Evolutionary conservation across 768 basidiomycete species (phyloP), one percentile per base, ranked within the genome.

Genomic region (Collybia sordida): DNA sequence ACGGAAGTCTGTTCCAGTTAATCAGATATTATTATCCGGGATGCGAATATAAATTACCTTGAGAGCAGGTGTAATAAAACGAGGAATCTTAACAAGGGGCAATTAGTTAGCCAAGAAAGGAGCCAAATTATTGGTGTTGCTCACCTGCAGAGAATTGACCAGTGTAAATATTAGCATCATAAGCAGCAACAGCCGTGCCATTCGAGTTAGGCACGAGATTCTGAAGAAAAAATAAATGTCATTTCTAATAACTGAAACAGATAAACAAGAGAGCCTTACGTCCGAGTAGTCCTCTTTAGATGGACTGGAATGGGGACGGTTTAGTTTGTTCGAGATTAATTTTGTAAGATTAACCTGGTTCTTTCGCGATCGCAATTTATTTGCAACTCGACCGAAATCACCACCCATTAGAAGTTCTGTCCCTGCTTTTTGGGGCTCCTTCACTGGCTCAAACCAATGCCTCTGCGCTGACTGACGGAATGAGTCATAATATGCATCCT

Each of bases 61-160:
- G 86, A 39, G 82, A 84, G 58, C 94, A 96, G 3, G 94, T 93
- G 65, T 97, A 98, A 64, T 90, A 98, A 65, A 97, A 95, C 0
- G 88, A 85, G 0, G 91, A 88, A 62, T 93, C 92, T 90, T 41
- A 5, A 45, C 21, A 12, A 43, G 11, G 35, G 42, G 43, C 49
- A 42, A 52, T 45, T 61, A 38, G 41, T 31, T 12, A 25, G 11
- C 24, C 21, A 42, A 35, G 8, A 25, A 44, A 52, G 6, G 19
- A 17, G n/a, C 11, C 35, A 19, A 19, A 1, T 25, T 5, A 22
- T 42, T 19, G 35, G 47, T 35, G 4, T 41, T 31, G 49, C 60
- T 42, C 52, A 88, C 89, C 86, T 59, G 77, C 75, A 9, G 90
- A 92, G 65, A 83, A 95, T 64, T 93, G 91, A 0, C 88, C 93